phyloP scores from a whole-genome alignment of 768 basidiomycete genomes.

The Termitomyces sp. region DNA sequence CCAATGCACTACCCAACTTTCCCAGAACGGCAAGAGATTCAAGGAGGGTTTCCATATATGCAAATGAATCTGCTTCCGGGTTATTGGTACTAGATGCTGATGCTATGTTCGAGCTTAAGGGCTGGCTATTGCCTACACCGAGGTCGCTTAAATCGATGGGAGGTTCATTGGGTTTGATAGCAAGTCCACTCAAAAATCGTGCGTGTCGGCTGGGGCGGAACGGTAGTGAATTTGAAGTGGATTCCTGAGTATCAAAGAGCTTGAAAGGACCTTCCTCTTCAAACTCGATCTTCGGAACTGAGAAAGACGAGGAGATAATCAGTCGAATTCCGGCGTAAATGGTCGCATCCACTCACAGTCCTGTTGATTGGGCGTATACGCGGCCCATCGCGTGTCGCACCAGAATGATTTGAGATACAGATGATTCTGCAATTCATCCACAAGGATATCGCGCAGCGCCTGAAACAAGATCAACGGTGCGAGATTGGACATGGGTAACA shows the following conservation, averaged over 20 bases:
- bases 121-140: conserved; percentile 24
- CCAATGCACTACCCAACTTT: conserved; percentile 79
- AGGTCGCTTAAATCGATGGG: conserved; percentile 61
- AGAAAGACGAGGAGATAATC: background rate
- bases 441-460: conserved; percentile 88
- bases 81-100: conserved; percentile 36
- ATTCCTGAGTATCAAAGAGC: conserved; percentile 25
- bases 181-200: conserved; percentile 62
- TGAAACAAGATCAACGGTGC: conserved; percentile 27
- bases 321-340: background rate
- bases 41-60: conserved; percentile 88
- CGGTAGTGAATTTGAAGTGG: conserved; percentile 37
- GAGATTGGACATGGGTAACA: background rate
- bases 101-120: conserved; percentile 16
- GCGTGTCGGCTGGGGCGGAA: conserved; percentile 49
- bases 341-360: conserved; percentile 47
- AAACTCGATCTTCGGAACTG: conserved; percentile 67
- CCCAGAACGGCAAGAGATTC: conserved; percentile 93
- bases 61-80: conserved; percentile 90
- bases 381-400: conserved; percentile 89
- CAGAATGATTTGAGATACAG: conserved; percentile 97
- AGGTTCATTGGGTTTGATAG: conserved; percentile 73
- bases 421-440: conserved; percentile 95
- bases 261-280: conserved; percentile 45
- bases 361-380: conserved; percentile 79